Conservation (phyloP, 257 asterid genomes). For the Petunia axillaris region DNA sequence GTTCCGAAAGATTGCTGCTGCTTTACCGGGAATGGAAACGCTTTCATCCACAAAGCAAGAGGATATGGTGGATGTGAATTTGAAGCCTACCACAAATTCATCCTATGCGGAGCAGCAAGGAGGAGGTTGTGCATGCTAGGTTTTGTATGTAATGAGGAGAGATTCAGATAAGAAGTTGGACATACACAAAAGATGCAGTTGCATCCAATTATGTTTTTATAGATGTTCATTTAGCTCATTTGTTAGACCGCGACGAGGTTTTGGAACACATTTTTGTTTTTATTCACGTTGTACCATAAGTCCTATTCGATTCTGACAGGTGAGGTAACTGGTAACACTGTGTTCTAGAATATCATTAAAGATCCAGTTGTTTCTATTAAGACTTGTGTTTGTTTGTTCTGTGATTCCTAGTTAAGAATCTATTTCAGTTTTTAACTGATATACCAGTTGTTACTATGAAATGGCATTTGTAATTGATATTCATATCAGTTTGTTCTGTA, state of each 20-base stretch:
- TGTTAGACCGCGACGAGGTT: slow-evolving; percentile 15
- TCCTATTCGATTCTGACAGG: neutral
- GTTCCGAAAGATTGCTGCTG: slow-evolving; percentile 65
- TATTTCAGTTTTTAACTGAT: neutral
- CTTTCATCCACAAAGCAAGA: slow-evolving; percentile 54
- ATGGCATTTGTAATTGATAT: neutral
- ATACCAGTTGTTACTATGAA: neutral
- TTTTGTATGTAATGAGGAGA: slow-evolving; percentile 19
- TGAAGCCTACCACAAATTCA: slow-evolving; percentile 46
- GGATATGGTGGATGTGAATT: slow-evolving; percentile 61
- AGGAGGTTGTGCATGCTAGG: slow-evolving; percentile 59
- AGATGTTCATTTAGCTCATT: slow-evolving; percentile 26
- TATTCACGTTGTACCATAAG: slow-evolving; percentile 14
- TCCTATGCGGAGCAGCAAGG: slow-evolving; percentile 47
- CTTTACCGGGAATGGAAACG: slow-evolving; percentile 60
- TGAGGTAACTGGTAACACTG: neutral
- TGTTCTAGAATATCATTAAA: neutral
- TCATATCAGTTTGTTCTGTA: neutral
- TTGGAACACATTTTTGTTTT: slow-evolving; percentile 17
- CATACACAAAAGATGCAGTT: slow-evolving; percentile 19
- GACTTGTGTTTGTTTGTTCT: neutral
- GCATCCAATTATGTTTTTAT: neutral
- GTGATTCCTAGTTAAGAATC: slow-evolving; percentile 23
- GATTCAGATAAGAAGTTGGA: slow-evolving; percentile 11
- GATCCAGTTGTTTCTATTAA: neutral